phyloP scores from a whole-genome alignment of 2,329 filamentous ascomycete species.

The Podosphaera xanthii region DNA sequence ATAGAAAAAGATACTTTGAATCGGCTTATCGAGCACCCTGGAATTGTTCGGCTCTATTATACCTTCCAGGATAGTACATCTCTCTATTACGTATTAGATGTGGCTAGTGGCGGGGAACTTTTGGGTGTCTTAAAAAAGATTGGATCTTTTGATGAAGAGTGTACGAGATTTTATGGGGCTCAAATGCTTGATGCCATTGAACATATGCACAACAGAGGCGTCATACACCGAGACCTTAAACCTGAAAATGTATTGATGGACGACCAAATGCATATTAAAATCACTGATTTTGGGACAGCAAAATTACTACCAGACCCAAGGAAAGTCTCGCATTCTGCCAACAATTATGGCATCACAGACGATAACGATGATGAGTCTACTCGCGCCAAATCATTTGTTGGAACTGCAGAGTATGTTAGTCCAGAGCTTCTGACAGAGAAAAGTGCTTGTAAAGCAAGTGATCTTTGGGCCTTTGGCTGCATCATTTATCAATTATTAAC shows the following conservation, averaged over 20 bases:
- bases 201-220: conserved; percentile 91
- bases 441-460: conserved; percentile 90
- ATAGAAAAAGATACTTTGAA: conserved; percentile 98
- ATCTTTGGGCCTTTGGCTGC: conserved; percentile 95
- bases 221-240: conserved; percentile 91
- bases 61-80: conserved; percentile 95
- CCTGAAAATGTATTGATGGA: conserved; percentile 93
- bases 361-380: conserved; percentile 31
- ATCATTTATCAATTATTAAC: conserved; percentile 89
- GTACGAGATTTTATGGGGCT: conserved; percentile 78
- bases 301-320: conserved; percentile 53
- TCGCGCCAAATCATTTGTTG: conserved; percentile 82
- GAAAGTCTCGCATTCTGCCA: conserved; percentile 12
- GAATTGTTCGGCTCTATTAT: conserved; percentile 90
- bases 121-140: conserved; percentile 85
- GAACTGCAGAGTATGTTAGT: conserved; percentile 94
- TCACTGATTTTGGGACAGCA: conserved; percentile 97
- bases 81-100: conserved; percentile 86
- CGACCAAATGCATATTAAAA: conserved; percentile 92
- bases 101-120: conserved; percentile 80
- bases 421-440: conserved; percentile 93
- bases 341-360: conserved; percentile 20
- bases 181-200: conserved; percentile 92
- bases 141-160: conserved; percentile 84
- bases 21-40: conserved; percentile 83